phyloP scores from a whole-genome alignment of 805 yeast species.

The Starmera caribaea region DNA sequence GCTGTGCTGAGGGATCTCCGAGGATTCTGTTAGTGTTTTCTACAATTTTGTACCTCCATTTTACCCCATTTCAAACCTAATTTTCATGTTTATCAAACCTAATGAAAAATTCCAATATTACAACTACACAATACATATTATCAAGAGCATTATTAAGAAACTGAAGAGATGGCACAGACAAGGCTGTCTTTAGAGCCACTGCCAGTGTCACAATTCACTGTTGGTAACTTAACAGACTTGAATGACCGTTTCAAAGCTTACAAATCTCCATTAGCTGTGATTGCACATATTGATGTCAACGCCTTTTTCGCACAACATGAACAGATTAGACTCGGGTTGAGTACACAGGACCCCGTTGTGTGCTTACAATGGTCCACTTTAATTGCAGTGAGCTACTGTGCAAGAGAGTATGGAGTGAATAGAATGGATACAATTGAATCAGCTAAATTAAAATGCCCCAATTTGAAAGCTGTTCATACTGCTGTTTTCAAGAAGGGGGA shows the following conservation, averaged over 20 bases:
- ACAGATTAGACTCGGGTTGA: conserved; percentile 58
- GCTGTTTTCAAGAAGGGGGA: conserved; percentile 90
- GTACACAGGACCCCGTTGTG: conserved; percentile 72
- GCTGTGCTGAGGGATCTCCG: too few relatives aligned
- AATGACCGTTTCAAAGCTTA: conserved; percentile 38
- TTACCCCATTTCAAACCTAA: too few relatives aligned
- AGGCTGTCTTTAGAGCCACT: too few relatives aligned
- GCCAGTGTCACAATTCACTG: conserved; percentile 29
- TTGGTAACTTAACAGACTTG: conserved; percentile 39
- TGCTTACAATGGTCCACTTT: conserved; percentile 90
- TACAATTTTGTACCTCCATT: too few relatives aligned
- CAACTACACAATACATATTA: too few relatives aligned
- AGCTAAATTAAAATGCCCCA: conserved; percentile 71
- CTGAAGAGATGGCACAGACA: too few relatives aligned
- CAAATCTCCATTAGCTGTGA: conserved; percentile 60
- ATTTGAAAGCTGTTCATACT: conserved; percentile 74
- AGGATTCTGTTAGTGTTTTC: too few relatives aligned
- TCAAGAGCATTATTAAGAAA: too few relatives aligned
- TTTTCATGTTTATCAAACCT: too few relatives aligned
- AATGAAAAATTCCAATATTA: too few relatives aligned
- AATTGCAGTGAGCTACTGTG: conserved; percentile 88
- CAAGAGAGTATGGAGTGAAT: conserved; percentile 71
- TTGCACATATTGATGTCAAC: conserved; percentile 84
- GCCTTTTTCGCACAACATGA: conserved; percentile 97
- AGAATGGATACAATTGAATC: conserved; percentile 65